Evolutionary conservation across 2,329 filamentous ascomycete genomes (phyloP).

Genomic region (Trichoderma sp.): DNA sequence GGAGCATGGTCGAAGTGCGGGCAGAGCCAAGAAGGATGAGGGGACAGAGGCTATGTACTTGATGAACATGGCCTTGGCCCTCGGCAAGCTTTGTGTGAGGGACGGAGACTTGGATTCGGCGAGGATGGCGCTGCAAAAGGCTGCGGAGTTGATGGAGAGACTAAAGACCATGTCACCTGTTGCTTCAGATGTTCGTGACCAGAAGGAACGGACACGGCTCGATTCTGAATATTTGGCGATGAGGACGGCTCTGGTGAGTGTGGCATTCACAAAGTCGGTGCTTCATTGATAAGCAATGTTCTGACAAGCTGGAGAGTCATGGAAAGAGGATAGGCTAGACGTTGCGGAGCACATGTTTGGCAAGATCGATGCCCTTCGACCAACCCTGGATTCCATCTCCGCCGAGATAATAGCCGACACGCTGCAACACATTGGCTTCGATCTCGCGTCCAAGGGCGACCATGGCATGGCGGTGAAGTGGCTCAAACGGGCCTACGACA

Average conservation of each 20-base stretch:
- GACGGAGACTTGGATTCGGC: slow-evolving; percentile 59
- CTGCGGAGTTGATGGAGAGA: slow-evolving; percentile 55
- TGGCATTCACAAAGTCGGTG: neutral
- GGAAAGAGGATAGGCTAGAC: slow-evolving; percentile 71
- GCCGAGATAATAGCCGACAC: slow-evolving; percentile 67
- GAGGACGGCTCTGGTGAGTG: slow-evolving; percentile 65
- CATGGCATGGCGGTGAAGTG: slow-evolving; percentile 65
- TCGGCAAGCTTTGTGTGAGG: slow-evolving; percentile 58
- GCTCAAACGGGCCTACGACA: slow-evolving; percentile 68
- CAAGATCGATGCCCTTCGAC: slow-evolving; percentile 53
- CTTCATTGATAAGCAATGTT: neutral
- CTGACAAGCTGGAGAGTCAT: slow-evolving; percentile 57
- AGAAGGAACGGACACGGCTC: slow-evolving; percentile 40
- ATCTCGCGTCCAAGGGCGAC: slow-evolving; percentile 55
- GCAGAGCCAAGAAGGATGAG: slow-evolving; percentile 34
- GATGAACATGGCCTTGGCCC: slow-evolving; percentile 67
- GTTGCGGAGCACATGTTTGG: slow-evolving; percentile 77
- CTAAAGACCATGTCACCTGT: slow-evolving; percentile 28
- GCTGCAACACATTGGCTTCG: slow-evolving; percentile 72
- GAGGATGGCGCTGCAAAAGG: slow-evolving; percentile 63
- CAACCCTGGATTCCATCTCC: slow-evolving; percentile 49
- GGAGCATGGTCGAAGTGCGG: slow-evolving; percentile 53
- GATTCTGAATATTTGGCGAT: slow-evolving; percentile 66
- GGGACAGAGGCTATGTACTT: slow-evolving; percentile 55
- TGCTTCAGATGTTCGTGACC: neutral